Base-by-base conservation (phyloP, 306 rosid genomes). In the Vigna unguiculata region DNA sequence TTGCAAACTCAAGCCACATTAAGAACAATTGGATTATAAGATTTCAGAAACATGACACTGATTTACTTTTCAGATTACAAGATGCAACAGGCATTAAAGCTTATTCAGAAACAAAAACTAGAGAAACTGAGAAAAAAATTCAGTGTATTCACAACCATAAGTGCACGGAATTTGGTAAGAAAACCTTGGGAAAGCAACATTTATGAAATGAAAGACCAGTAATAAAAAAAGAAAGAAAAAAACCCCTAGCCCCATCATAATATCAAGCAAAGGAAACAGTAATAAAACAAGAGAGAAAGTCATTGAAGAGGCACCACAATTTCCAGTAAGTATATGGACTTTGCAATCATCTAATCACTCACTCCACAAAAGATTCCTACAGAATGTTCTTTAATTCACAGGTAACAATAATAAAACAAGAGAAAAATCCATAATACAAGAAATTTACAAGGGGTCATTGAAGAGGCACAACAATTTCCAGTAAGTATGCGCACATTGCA, bases 351-450 rank as follows among this genome's bases (percentile, higher is more conserved):
- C 73, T 15, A 24, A 68, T 46, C 36, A 5, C 13, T 21, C 51
- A 28, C 32, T 28, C 32, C 21, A 51, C 25, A 15, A 15, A 60
- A 16, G 13, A 57, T 59, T 59, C 10, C 5, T 6, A 14, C 34
- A 38, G 61, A 55, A 55, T 21, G 12, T 60, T 28, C 8, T 8
- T 60, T 17, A 60, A 60, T 60, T 32, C 67, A 30, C 67, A 62
- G 1, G 4, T n/a, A 20, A 62, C 7, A 34, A 10, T 17, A 38
- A 17, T 41, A 17, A 19, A 19, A 64, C n/a, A 64, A 64, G 10
- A 1, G 5, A 20, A 5, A 21, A 65, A 15, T n/a, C n/a, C n/a
- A n/a, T n/a, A n/a, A n/a, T n/a, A n/a, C n/a, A n/a, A n/a, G n/a
- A n/a, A n/a, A n/a, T n/a, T n/a, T n/a, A n/a, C n/a, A n/a, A n/a